Percentiles rank a stretch among this genome's conserved stretches.
Evolutionary conservation across 331 rosid species (phyloP).

Genomic region (Cydonia oblonga): DNA sequence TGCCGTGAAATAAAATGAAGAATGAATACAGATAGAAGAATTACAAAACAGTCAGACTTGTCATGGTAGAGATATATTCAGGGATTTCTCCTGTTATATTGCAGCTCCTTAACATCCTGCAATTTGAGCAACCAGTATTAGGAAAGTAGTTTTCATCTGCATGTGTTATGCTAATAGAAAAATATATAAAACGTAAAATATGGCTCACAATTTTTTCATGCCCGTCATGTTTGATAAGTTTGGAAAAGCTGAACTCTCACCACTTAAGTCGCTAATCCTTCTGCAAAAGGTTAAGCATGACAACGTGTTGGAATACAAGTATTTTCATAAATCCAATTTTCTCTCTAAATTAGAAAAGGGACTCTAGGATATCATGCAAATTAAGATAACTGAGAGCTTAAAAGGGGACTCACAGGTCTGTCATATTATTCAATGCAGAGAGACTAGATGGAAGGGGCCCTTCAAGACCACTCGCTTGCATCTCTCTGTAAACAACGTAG

Average conservation of each 20-base stretch:
- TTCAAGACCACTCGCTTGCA: slow-evolving; percentile 27
- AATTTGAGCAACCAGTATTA: background rate
- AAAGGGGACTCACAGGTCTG: slow-evolving; percentile 16
- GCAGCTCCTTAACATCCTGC: slow-evolving; percentile 23
- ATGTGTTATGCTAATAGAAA: background rate
- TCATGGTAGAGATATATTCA: background rate
- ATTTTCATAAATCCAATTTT: no score
- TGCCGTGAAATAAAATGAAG: background rate
- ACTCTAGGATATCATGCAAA: background rate
- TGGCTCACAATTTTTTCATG: slow-evolving; percentile 5
- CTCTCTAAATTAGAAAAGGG: background rate
- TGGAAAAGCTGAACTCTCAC: slow-evolving; percentile 1
- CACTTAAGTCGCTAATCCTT: slow-evolving; percentile 7
- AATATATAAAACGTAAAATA: background rate
- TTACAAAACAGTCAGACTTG: slow-evolving; percentile 5
- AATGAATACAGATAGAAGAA: background rate
- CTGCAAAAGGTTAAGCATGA: background rate
- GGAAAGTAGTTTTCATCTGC: background rate
- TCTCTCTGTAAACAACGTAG: slow-evolving; percentile 15
- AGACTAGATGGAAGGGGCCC: slow-evolving; percentile 30
- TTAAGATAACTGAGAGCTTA: background rate
- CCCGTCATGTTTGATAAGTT: background rate
- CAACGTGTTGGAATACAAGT: background rate
- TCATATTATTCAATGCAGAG: slow-evolving; percentile 7
- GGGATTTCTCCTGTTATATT: slow-evolving; percentile 16